Conservation (phyloP, 177 flowering plant species). For the Tripterygium wilfordii region DNA sequence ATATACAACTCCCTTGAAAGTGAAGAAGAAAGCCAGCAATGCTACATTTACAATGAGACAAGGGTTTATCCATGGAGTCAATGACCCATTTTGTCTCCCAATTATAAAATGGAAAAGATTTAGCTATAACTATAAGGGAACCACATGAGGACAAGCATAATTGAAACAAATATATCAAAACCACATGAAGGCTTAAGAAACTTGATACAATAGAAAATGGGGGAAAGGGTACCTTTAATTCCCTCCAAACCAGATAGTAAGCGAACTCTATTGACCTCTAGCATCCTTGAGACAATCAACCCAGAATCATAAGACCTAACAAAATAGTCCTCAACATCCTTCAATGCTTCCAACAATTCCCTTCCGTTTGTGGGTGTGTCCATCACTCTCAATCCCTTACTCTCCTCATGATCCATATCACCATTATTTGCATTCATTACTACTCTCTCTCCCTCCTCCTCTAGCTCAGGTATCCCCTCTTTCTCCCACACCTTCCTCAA, state of each 20-base stretch:
- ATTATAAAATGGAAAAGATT: too few relatives aligned
- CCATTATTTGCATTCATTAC: constrained; percentile 8
- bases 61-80: too few relatives aligned
- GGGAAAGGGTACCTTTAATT: constrained; percentile 52
- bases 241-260: constrained; percentile 69
- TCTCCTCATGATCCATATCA: constrained; percentile 17
- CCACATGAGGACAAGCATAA: too few relatives aligned
- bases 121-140: too few relatives aligned
- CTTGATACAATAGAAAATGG: neutral
- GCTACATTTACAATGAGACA: too few relatives aligned
- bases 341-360: constrained; percentile 77
- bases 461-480: constrained; percentile 68
- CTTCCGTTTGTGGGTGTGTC: constrained; percentile 62
- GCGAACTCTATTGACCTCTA: constrained; percentile 68
- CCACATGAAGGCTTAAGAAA: neutral
- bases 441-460: constrained; percentile 38
- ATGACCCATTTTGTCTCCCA: too few relatives aligned
- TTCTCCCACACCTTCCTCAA: constrained; percentile 49
- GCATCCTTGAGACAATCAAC: constrained; percentile 73
- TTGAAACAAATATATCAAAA: too few relatives aligned
- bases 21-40: too few relatives aligned
- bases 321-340: constrained; percentile 77
- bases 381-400: constrained; percentile 49
- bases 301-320: constrained; percentile 74
- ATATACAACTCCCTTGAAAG: too few relatives aligned